Conservation (phyloP, 2,329 filamentous ascomycete species). For the Penicillium griseofulvum region DNA sequence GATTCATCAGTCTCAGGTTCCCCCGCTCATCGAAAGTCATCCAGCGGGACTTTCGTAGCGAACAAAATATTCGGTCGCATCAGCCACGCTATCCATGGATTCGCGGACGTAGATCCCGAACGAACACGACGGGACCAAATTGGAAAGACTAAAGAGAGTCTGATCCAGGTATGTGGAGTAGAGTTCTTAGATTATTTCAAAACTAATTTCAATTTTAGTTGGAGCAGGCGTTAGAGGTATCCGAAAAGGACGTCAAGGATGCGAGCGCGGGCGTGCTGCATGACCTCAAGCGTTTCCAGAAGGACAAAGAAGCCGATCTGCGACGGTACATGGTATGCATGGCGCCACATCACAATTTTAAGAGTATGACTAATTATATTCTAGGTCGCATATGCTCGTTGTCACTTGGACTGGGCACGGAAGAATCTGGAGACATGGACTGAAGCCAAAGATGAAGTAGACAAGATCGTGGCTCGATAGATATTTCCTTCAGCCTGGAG, state of each 20-base stretch:
- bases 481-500: background rate
- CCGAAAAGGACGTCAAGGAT: constrained; percentile 88
- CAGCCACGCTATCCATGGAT: constrained; percentile 91
- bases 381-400: constrained; percentile 86
- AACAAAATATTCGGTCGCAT: constrained; percentile 92
- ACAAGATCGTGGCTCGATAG: constrained; percentile 66
- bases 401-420: constrained; percentile 90
- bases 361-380: constrained; percentile 8
- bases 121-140: constrained; percentile 88
- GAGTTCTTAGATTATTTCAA: background rate
- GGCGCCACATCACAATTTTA: background rate
- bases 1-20: constrained; percentile 28
- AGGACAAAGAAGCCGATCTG: constrained; percentile 92
- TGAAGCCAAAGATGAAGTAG: constrained; percentile 80
- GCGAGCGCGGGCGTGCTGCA: constrained; percentile 84
- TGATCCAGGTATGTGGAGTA: constrained; percentile 54
- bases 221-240: constrained; percentile 84
- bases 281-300: constrained; percentile 89
- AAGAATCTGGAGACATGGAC: constrained; percentile 91
- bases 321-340: constrained; percentile 81
- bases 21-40: constrained; percentile 70
- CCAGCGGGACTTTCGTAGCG: constrained; percentile 86
- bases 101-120: constrained; percentile 94
- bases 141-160: constrained; percentile 87
- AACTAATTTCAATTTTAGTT: constrained; percentile 53